A percentile compares a stretch with the other conserved stretches of the same genome.
These are phyloP conservation scores for Heliophila coronopifolia DNA, from an alignment of 441 rosid species.

Conservation along the genomic window DNA sequence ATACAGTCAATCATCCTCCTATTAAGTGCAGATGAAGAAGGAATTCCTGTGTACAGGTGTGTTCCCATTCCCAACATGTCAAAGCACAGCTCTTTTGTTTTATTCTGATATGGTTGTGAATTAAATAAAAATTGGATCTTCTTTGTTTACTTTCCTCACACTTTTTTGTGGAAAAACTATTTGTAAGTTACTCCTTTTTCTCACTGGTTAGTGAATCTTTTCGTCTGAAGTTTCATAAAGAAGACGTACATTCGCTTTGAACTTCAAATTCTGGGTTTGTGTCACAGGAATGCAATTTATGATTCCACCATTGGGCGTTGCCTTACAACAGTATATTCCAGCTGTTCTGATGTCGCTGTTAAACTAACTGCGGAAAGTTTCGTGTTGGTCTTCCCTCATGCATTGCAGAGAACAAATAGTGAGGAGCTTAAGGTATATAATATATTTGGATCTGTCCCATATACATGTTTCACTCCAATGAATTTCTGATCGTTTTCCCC, in stretches of 20 bases:
- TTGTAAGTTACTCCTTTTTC: constrained; percentile 1
- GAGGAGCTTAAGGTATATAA: constrained; percentile 80
- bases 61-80: constrained; percentile 13
- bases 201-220: neutral
- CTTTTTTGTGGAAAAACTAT: neutral
- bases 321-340: constrained; percentile 52
- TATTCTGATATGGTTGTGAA: constrained; percentile 14
- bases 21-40: constrained; percentile 65
- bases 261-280: constrained; percentile 18
- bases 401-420: constrained; percentile 75
- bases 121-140: constrained; percentile 5
- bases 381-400: constrained; percentile 49
- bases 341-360: constrained; percentile 71
- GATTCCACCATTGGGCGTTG: constrained; percentile 85
- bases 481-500: constrained; percentile 7
- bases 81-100: constrained; percentile 9
- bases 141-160: constrained; percentile 10
- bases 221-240: neutral
- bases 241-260: constrained; percentile 17
- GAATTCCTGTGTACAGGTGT: constrained; percentile 71
- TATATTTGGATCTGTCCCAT: constrained; percentile 23
- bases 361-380: constrained; percentile 67
- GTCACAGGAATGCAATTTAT: constrained; percentile 60
- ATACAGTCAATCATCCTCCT: constrained; percentile 70
- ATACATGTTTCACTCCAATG: constrained; percentile 19